A percentile compares a stretch with the other conserved stretches of the same genome.
phyloP scores from a whole-genome alignment of 352 stramenopile genomes.

The Thalassiosira hispida region DNA sequence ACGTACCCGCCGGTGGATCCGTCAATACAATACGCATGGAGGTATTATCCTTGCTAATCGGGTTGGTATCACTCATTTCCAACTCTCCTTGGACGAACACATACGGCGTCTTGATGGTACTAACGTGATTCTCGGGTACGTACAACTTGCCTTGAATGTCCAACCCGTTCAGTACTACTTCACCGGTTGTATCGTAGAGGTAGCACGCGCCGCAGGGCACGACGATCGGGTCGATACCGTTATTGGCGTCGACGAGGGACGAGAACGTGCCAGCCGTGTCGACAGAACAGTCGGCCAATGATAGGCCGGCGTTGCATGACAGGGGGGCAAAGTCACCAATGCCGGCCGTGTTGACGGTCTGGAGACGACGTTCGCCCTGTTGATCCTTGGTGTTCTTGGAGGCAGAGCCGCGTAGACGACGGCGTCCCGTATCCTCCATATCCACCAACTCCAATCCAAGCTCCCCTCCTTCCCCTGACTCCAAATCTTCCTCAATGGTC shows the following conservation, averaged over 20 bases:
- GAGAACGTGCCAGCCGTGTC: too few species aligned
- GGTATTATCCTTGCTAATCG: constrained; percentile 41
- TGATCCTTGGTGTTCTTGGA: not conserved
- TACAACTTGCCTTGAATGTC: constrained; percentile 64
- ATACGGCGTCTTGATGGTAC: constrained; percentile 59
- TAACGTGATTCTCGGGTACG: constrained; percentile 52
- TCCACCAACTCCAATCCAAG: too few species aligned
- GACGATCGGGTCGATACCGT: not conserved
- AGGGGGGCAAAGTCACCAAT: not conserved
- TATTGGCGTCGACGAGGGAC: too few species aligned
- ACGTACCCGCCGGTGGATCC: not conserved
- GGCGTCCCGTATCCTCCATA: too few species aligned
- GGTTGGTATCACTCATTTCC: constrained; percentile 61
- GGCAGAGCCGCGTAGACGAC: too few species aligned
- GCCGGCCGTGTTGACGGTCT: not conserved
- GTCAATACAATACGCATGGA: constrained; percentile 64
- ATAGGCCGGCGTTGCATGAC: not conserved
- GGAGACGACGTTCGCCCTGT: not conserved
- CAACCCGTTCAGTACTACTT: constrained; percentile 20
- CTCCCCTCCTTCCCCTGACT: too few species aligned
- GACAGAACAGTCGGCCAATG: not conserved
- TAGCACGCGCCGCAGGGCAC: constrained; percentile 16
- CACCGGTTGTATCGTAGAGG: constrained; percentile 36
- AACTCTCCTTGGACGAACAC: constrained; percentile 70
- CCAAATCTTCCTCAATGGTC: too few species aligned